These are phyloP conservation scores for Brassica rapa DNA, from an alignment of 345 rosid species.

Conservation along the genomic window DNA sequence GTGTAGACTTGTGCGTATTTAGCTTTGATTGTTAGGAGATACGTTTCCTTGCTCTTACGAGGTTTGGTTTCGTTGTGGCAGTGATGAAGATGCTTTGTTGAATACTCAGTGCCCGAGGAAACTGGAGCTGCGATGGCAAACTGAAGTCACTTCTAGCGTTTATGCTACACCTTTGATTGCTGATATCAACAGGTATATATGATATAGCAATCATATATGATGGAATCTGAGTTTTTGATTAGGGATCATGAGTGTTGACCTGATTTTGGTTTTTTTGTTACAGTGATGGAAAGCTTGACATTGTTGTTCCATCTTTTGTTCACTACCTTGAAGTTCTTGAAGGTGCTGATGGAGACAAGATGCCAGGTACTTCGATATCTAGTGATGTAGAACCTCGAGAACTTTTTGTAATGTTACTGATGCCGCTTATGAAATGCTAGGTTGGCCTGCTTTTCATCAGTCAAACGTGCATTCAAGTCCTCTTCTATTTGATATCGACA, in stretches of 20 bases:
- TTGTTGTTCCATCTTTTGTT: conserved; percentile 94
- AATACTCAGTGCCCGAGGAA: conserved; percentile 89
- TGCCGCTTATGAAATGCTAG: conserved; percentile 46
- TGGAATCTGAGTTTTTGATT: conserved; percentile 1
- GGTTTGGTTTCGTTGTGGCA: conserved; percentile 36
- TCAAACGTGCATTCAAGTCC: conserved; percentile 98
- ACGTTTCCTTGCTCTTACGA: background rate
- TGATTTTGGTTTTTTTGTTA: conserved; percentile 4
- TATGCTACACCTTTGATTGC: conserved; percentile 94
- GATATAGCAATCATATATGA: background rate
- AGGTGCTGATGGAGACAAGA: conserved; percentile 98
- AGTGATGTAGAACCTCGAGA: background rate
- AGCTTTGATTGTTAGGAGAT: conserved; percentile 21
- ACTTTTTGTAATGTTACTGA: conserved; percentile 14
- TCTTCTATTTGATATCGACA: conserved; percentile 88
- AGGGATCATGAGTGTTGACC: conserved; percentile 5
- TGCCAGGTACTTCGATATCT: conserved; percentile 64
- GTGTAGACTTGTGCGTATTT: background rate
- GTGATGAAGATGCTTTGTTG: conserved; percentile 89
- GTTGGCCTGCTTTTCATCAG: conserved; percentile 99
- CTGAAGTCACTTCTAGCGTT: conserved; percentile 97
- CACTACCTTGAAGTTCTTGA: conserved; percentile 99
- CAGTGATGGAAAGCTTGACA: conserved; percentile 98
- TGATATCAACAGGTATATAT: conserved; percentile 79
- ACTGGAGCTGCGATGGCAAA: conserved; percentile 96